These are phyloP conservation scores for Micractinium conductrix DNA, from an alignment of 139 green algal species.

Conservation along the genomic window DNA sequence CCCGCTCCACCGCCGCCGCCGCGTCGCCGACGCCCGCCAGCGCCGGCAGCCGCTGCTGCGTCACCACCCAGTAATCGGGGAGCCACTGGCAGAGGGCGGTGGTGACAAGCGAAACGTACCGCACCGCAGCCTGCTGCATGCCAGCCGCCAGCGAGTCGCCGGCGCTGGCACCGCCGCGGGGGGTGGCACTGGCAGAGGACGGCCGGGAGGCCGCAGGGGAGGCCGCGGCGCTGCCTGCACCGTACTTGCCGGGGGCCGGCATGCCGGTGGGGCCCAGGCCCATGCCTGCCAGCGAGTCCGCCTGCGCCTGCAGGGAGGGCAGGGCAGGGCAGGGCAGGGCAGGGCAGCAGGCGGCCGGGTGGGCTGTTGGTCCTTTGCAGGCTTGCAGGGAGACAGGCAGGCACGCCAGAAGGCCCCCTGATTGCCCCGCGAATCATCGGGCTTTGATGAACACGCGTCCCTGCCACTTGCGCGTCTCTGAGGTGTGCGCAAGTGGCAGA, in stretches of 20 bases:
- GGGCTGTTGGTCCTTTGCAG: too few species aligned
- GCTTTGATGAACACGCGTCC: too few species aligned
- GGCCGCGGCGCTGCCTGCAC: neutral
- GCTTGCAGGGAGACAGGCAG: too few species aligned
- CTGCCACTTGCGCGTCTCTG: too few species aligned
- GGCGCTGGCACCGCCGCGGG: neutral
- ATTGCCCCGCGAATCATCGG: too few species aligned
- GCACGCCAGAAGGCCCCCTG: too few species aligned
- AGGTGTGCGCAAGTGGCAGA: too few species aligned
- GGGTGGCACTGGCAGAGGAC: neutral
- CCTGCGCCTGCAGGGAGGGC: neutral
- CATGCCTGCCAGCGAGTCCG: neutral
- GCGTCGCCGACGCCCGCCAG: neutral
- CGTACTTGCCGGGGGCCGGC: neutral
- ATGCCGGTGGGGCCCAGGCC: neutral
- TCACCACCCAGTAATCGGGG: constrained; percentile 14
- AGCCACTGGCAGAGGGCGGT: constrained; percentile 12
- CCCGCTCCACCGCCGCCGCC: neutral
- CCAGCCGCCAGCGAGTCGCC: constrained; percentile 2
- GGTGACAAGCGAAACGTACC: neutral
- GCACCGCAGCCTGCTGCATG: neutral
- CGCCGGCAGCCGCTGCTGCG: constrained; percentile 17
- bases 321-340: neutral
- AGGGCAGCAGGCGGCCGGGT: too few species aligned
- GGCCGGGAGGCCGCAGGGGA: neutral